Evolutionary conservation across 768 basidiomycete species (phyloP), one percentile per base, ranked within the genome.

Genomic region (Termitomyces sp.): DNA sequence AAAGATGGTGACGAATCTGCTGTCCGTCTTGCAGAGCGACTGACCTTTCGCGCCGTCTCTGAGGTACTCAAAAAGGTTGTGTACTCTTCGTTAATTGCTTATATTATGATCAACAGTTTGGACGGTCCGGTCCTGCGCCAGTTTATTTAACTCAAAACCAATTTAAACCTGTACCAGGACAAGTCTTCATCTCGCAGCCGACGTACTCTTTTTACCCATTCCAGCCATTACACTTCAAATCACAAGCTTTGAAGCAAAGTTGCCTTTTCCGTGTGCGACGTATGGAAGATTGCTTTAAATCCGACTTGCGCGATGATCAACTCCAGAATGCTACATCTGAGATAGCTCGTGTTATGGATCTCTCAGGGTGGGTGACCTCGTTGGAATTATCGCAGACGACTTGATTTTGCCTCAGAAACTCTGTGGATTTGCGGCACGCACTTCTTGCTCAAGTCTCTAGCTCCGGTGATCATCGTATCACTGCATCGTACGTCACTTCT

Each of bases 121-220:
- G 42, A 55, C 47, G 46, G 40, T 52, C 51, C 42, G 55, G 43
- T 44, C 61, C 54, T 53, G 58, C 47, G 33, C 38, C 35, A 46
- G 33, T 43, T 36, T 67, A 22, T 65, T 70, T 40, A 26, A 16
- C 54, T 16, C 58, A 38, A 4, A 35, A 70, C n/a, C 70, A 71
- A 22, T 57, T 60, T 12, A 51, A 64, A 33, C 67, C 64, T n/a
- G 66, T 70, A 3, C 49, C 69, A 40, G 51, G 32, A 63, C 63
- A 40, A 33, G 65, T n/a, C 14, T 58, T 66, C 5, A 46, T 69
- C n/a, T 72, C 72, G 48, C 69, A 72, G 4, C 67, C 70, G 32
- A 65, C 65, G 18, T 90, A 88, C 66, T 79, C 86, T n/a, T 61
- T 88, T 40, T 92, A 84, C 68, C 90, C 90, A 0, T 88, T 88